These are phyloP conservation scores for Flaveria ramosissima DNA, from an alignment of 129 eudicot species.

Conservation along the genomic window DNA sequence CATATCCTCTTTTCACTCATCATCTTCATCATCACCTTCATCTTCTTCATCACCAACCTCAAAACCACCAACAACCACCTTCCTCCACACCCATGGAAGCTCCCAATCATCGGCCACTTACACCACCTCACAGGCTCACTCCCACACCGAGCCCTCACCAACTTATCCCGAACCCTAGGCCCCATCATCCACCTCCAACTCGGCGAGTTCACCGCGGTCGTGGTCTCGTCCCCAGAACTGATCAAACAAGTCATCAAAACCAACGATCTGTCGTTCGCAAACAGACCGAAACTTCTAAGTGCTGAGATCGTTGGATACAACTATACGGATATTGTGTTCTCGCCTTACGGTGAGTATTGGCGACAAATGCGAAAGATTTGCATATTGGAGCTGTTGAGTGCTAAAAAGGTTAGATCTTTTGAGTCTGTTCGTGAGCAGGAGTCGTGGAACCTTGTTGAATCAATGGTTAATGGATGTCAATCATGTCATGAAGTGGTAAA, in stretches of 20 bases:
- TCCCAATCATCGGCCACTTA: not conserved
- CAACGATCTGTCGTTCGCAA: slow-evolving; percentile 17
- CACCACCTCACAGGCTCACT: slow-evolving; percentile 20
- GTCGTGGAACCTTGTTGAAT: slow-evolving; percentile 1
- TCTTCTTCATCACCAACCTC: slow-evolving; percentile 11
- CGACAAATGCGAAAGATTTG: slow-evolving; percentile 11
- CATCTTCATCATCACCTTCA: not conserved
- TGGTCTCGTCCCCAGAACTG: slow-evolving; percentile 27
- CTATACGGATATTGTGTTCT: slow-evolving; percentile 3
- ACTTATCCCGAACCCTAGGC: slow-evolving; percentile 30
- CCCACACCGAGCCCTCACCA: slow-evolving; percentile 28
- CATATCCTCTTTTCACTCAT: not conserved
- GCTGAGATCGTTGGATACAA: slow-evolving; percentile 18
- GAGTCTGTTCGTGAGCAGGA: not conserved
- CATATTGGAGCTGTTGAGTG: slow-evolving; percentile 17
- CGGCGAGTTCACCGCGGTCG: slow-evolving; percentile 30
- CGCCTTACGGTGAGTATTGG: slow-evolving; percentile 31
- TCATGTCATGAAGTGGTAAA: not conserved
- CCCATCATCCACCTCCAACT: slow-evolving; percentile 38
- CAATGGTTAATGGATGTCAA: not conserved
- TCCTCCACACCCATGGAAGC: slow-evolving; percentile 23
- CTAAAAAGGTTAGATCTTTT: not conserved
- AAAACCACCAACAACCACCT: not conserved
- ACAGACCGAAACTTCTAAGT: slow-evolving; percentile 22
- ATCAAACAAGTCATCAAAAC: slow-evolving; percentile 35